A percentile compares a stretch with the other conserved stretches of the same genome.
Conservation (phyloP, 495 filamentous ascomycete species). For the Neurospora sp. region DNA sequence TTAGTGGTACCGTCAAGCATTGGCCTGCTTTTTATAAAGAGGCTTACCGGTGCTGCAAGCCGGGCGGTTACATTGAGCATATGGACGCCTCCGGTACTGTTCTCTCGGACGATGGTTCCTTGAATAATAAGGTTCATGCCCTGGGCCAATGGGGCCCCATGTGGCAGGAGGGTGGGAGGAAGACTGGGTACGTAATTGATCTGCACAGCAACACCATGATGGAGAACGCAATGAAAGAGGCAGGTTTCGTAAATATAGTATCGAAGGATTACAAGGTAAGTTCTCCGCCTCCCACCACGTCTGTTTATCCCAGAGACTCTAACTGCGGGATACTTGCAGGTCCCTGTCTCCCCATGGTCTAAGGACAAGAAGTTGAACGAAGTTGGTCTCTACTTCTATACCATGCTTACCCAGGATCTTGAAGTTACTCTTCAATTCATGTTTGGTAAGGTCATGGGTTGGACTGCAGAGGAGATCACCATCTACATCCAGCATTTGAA, state of each 20-base stretch:
- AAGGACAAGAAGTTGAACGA: conserved; percentile 37
- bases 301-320: background rate
- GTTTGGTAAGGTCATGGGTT: conserved; percentile 22
- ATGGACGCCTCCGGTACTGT: conserved; percentile 4
- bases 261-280: conserved; percentile 7
- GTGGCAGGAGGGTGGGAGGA: conserved; percentile 13
- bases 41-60: conserved; percentile 23
- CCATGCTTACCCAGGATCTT: conserved; percentile 17
- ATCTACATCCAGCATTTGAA: background rate
- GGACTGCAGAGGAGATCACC: conserved; percentile 8
- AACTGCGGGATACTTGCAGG: background rate
- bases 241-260: conserved; percentile 46
- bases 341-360: background rate
- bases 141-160: conserved; percentile 23
- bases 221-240: conserved; percentile 45
- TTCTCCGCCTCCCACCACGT: background rate
- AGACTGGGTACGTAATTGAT: too few relatives aligned
- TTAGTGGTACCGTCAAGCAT: conserved; percentile 41
- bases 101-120: background rate
- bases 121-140: background rate
- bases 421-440: conserved; percentile 14
- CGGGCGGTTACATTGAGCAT: conserved; percentile 26
- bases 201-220: too few relatives aligned
- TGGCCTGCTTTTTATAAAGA: conserved; percentile 33
- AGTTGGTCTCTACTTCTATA: conserved; percentile 26